Base-by-base conservation (phyloP, 768 basidiomycete species). In the Pleurotus sapidus region DNA sequence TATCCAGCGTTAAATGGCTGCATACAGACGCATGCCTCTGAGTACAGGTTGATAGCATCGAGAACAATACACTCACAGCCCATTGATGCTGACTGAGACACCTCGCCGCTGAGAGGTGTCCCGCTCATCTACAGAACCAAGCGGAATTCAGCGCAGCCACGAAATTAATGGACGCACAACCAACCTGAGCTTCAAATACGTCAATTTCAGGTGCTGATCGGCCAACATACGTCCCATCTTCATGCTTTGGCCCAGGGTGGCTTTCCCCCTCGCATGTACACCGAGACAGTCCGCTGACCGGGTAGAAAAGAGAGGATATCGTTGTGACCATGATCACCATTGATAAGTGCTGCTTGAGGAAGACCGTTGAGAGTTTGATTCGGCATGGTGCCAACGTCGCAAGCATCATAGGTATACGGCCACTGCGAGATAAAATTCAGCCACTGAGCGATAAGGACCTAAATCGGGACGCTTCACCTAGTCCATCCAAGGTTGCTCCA, bases 191-290 rank as follows among this genome's bases (percentile, higher is more conserved):
- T 72, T 95, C 95, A 57, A 96, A 87, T 46, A 96, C 68, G 69
- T 96, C 95, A 50, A 95, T 95, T 69, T 96, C 93, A 1, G 94
- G 94, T 4, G 94, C 91, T 3, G 88, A 71, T 18, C 95, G 77
- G 1, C 93, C 95, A 2, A 90, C 86, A 68, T 84, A 93, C 0
- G 84, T 79, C 1, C 91, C 90, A 67, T 93, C 89, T 0, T 78
- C 57, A 54, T 87, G 84, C 43, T 80, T 77, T 2, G 93, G 93
- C 2, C 93, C 93, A 37, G 93, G 93, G 69, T 95, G 93, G 27
- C 81, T 78, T 64, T 95, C 93, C 20, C 86, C 84, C 0, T 74
- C 63, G 68, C 95, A 96, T 0, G 95, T 95, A 69, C 95, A 96
- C 8, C 87, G 78, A n/a, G 89, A 91, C 15, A 95, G 72, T n/a